phyloP scores from a whole-genome alignment of 2,329 filamentous ascomycete genomes.

The Stachybotrys chlorohalonatus region DNA sequence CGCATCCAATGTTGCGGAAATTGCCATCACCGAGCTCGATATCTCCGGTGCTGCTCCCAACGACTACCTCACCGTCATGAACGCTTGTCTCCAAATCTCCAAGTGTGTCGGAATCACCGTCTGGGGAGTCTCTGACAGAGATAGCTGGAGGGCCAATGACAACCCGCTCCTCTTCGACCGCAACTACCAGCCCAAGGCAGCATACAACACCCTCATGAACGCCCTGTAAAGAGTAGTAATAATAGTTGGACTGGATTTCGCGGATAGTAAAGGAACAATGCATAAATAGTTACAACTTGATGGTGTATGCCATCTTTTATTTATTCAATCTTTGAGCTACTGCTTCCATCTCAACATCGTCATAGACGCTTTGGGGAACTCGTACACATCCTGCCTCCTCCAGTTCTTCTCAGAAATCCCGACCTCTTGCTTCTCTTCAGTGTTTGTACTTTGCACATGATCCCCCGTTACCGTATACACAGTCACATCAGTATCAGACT shows the following conservation, averaged over 20 bases:
- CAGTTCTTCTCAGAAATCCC: neutral
- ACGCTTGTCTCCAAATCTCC: constrained; percentile 46
- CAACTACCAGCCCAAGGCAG: constrained; percentile 40
- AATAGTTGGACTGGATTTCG: too few species aligned
- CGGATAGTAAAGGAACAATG: too few species aligned
- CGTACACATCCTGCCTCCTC: neutral
- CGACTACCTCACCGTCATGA: constrained; percentile 50
- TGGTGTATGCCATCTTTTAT: neutral
- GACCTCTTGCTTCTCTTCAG: neutral
- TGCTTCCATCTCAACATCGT: neutral
- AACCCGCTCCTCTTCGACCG: constrained; percentile 46
- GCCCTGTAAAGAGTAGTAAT: too few species aligned
- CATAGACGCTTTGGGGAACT: neutral
- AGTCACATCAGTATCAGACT: neutral
- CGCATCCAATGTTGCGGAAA: constrained; percentile 38
- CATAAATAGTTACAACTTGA: too few species aligned
- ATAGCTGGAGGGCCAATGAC: constrained; percentile 33
- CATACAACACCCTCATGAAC: constrained; percentile 24
- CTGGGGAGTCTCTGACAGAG: constrained; percentile 10
- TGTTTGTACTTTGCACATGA: neutral
- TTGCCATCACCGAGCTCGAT: constrained; percentile 61
- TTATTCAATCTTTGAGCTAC: neutral
- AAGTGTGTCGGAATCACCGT: constrained; percentile 51
- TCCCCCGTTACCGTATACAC: neutral
- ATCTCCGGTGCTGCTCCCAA: constrained; percentile 45